These are phyloP conservation scores for Herpotrichia juniperi DNA, from an alignment of 2,329 filamentous ascomycete genomes.

Conservation along the genomic window DNA sequence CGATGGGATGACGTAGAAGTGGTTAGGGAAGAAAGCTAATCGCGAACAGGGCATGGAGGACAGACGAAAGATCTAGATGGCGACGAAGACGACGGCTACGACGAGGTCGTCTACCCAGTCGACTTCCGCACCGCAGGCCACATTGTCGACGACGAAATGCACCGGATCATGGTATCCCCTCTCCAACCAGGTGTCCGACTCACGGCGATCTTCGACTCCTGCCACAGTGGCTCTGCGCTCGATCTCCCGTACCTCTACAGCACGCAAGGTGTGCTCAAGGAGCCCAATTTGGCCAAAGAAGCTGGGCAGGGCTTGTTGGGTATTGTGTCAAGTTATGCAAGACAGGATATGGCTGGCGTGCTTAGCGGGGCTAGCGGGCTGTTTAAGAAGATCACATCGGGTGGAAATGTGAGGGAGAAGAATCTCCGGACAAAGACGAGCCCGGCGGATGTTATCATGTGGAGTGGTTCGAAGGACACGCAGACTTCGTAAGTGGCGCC, in stretches of 20 bases:
- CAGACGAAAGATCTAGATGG: slow-evolving; percentile 80
- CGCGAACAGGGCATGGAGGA: slow-evolving; percentile 73
- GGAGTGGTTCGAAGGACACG: slow-evolving; percentile 93
- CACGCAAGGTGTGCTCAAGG: slow-evolving; percentile 79
- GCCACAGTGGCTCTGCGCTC: slow-evolving; percentile 78
- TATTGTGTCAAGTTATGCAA: slow-evolving; percentile 77
- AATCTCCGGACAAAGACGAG: slow-evolving; percentile 90
- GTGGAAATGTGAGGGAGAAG: slow-evolving; percentile 78
- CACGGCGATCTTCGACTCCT: slow-evolving; percentile 82
- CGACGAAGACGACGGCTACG: slow-evolving; percentile 81
- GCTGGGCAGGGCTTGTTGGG: slow-evolving; percentile 74
- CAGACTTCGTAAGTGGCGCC: slow-evolving; percentile 79
- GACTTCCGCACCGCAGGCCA: slow-evolving; percentile 81
- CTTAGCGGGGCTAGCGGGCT: slow-evolving; percentile 80
- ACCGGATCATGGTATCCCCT: slow-evolving; percentile 76
- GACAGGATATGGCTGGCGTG: slow-evolving; percentile 83
- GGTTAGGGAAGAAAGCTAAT: neutral
- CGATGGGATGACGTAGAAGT: neutral
- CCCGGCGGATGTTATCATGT: slow-evolving; percentile 95
- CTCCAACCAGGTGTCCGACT: slow-evolving; percentile 82
- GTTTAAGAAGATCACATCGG: slow-evolving; percentile 84
- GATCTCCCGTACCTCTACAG: slow-evolving; percentile 82
- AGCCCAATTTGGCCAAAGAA: slow-evolving; percentile 81
- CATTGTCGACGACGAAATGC: slow-evolving; percentile 85
- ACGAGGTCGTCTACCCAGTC: slow-evolving; percentile 84